These are phyloP conservation scores for Euphrasia arctica DNA, from an alignment of 305 asterid genomes.

Conservation along the genomic window DNA sequence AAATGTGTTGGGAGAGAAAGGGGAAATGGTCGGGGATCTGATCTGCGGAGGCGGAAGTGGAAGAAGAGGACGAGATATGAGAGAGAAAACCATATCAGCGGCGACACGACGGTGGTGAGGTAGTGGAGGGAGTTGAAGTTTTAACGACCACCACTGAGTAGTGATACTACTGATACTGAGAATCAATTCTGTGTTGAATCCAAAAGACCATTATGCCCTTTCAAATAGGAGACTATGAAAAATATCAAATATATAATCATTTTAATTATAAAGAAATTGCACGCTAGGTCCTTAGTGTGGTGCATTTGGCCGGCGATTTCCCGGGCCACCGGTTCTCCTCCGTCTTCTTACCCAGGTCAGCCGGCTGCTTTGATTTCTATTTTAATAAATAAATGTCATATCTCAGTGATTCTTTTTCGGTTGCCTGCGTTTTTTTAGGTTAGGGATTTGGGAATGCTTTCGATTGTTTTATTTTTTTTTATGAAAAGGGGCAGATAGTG, in stretches of 20 bases:
- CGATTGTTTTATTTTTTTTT: no score
- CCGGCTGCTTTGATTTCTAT: slow-evolving; percentile 14
- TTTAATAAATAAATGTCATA: neutral
- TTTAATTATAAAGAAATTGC: neutral
- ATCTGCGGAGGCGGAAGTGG: slow-evolving; percentile 17
- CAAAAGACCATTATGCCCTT: neutral
- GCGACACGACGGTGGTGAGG: slow-evolving; percentile 27
- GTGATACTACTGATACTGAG: slow-evolving; percentile 32
- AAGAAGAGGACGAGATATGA: slow-evolving; percentile 44
- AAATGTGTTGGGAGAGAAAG: slow-evolving; percentile 28
- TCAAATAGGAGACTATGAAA: neutral
- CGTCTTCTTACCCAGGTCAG: slow-evolving; percentile 10
- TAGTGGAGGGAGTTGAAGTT: slow-evolving; percentile 46
- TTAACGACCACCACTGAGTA: slow-evolving; percentile 55
- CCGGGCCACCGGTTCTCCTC: slow-evolving; percentile 9
- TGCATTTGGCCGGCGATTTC: slow-evolving; percentile 22
- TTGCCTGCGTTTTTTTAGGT: slow-evolving; percentile 16
- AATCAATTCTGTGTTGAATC: slow-evolving; percentile 9
- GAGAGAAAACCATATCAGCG: slow-evolving; percentile 50
- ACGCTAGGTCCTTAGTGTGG: neutral
- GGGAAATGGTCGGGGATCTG: slow-evolving; percentile 27
- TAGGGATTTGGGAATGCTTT: neutral
- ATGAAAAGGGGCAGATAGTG: no score
- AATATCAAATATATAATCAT: no score
- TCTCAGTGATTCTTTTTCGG: slow-evolving; percentile 11